Base-by-base conservation (phyloP, 345 rosid species). In the Eucalyptus leucophloia region DNA sequence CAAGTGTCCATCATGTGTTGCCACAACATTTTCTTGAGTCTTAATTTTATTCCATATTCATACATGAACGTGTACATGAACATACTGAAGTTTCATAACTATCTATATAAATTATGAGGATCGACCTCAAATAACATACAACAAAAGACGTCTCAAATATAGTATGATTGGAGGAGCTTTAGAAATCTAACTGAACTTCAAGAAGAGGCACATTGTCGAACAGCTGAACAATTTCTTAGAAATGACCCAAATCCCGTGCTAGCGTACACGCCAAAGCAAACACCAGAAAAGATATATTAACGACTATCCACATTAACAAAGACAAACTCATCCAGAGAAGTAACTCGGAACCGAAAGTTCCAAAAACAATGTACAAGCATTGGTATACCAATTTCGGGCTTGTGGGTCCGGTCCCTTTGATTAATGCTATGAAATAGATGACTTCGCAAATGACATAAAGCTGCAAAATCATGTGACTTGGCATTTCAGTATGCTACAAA, bases 171-270 rank as follows among this genome's bases (percentile, higher is more conserved):
- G 3, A 10, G 14, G n/a, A 58, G n/a, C n/a, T 58, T 58, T 0
- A 58, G 30, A 58, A 24, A 26, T 58, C 4, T 1, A 1, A 26
- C 2, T 58, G 0, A 58, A 58, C n/a, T 58, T 15, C 4, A 5
- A 1, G 12, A 26, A 11, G 7, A 0, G 3, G n/a, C 65, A 10
- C 3, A 11, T 58, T 7, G 0, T 9, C 3, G 0, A 56, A 10
- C 1, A 9, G 0, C 6, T 56, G 14, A 24, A 56, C 3, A 11
- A 24, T 58, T 3, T 58, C 65, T 58, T 0, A 3, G 10, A 58
- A 58, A 5, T 0, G 15, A 7, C 3, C 15, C 1, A 0, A 10
- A 58, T 4, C 13, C 1, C 1, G 4, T 11, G 12, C 0, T 1
- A 58, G n/a, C 14, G 26, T 7, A 26, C 65, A 58, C 0, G 3